Percentiles rank a stretch among this genome's conserved stretches.
These are phyloP conservation scores for Phytopythium helicoides DNA, from an alignment of 352 stramenopile genomes.

Conservation along the genomic window DNA sequence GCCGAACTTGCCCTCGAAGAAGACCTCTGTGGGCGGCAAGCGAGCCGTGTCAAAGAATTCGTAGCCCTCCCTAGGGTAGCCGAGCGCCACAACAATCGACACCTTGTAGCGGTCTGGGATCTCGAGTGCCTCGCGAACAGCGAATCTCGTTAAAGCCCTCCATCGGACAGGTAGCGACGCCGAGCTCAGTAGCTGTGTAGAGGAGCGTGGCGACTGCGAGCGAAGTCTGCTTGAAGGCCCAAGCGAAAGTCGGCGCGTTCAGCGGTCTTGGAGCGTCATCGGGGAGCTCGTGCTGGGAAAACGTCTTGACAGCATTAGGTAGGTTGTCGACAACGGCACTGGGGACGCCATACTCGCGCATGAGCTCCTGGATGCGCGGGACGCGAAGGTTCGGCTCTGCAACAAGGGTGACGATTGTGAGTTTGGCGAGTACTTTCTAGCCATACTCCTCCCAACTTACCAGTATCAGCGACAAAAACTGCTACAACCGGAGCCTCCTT, in stretches of 20 bases:
- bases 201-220: conserved; percentile 63
- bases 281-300: conserved; percentile 24
- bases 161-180: conserved; percentile 65
- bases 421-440: too few relatives aligned
- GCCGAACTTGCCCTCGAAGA: conserved; percentile 77
- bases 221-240: conserved; percentile 71
- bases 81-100: conserved; percentile 56
- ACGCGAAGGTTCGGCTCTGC: conserved; percentile 76
- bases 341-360: conserved; percentile 45
- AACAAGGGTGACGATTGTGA: background rate
- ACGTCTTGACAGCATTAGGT: conserved; percentile 39
- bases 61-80: conserved; percentile 30
- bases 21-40: conserved; percentile 51
- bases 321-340: conserved; percentile 43
- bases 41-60: conserved; percentile 29
- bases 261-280: conserved; percentile 41
- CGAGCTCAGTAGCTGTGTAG: conserved; percentile 54
- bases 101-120: conserved; percentile 71
- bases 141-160: conserved; percentile 59
- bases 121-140: conserved; percentile 44
- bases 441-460: too few relatives aligned
- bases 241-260: conserved; percentile 55
- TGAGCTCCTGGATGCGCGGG: conserved; percentile 63
- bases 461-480: conserved; percentile 69
- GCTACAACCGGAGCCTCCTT: conserved; percentile 61